Percentiles rank a stretch among this genome's conserved stretches.
These are phyloP conservation scores for Erucastrum elatum DNA, from an alignment of 345 rosid genomes.

Conservation along the genomic window DNA sequence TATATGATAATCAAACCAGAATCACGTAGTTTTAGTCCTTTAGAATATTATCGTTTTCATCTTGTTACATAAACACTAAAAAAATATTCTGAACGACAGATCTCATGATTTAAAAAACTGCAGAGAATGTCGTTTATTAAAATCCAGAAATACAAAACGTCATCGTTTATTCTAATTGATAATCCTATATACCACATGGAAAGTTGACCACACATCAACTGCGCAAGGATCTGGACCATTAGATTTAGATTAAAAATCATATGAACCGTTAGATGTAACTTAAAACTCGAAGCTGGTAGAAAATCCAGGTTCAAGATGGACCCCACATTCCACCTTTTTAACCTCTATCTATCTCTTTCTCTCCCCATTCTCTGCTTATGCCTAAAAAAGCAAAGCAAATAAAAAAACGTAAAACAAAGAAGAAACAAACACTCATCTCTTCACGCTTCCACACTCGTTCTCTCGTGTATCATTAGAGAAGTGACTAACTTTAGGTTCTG, in stretches of 20 bases:
- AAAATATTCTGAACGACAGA: neutral
- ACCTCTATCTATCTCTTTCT: constrained; percentile 14
- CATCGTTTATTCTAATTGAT: neutral
- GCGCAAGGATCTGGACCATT: constrained; percentile 28
- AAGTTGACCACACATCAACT: constrained; percentile 9
- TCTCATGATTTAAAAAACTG: neutral
- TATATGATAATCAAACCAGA: neutral
- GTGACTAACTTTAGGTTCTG: constrained; percentile 7
- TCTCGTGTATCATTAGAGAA: neutral
- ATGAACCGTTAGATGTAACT: constrained; percentile 22
- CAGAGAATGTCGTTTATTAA: constrained; percentile 27
- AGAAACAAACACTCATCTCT: constrained; percentile 30
- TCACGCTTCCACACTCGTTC: constrained; percentile 13
- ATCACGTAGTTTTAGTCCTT: neutral
- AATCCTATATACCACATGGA: constrained; percentile 6
- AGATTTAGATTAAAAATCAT: neutral
- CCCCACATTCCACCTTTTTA: constrained; percentile 30
- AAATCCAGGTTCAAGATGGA: constrained; percentile 33
- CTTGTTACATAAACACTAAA: neutral
- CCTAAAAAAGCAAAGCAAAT: no score
- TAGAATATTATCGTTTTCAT: neutral
- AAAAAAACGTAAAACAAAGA: constrained; percentile 28
- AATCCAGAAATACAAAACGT: neutral
- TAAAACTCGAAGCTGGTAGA: constrained; percentile 3
- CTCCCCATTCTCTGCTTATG: neutral